Evolutionary conservation across 106 monocot species (phyloP), one percentile per base, ranked within the genome.

Genomic region (Dendrobium huoshanense): DNA sequence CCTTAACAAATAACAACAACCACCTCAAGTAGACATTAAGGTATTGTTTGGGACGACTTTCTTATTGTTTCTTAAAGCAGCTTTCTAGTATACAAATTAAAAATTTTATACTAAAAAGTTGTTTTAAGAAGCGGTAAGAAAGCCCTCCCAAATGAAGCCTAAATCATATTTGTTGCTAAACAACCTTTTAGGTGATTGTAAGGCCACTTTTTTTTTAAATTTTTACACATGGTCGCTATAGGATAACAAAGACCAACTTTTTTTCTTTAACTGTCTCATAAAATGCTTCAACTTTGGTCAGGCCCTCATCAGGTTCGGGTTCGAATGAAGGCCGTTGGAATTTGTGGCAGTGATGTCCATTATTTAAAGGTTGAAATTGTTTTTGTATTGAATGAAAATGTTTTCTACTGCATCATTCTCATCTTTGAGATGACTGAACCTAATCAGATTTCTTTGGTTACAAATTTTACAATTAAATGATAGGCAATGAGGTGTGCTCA

Each of bases 321-420:
- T 44, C 90, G 89, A 75, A 98, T 98, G 92, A 98, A 95, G 80
- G 98, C 98, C 54, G 98, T 98, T 77, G 98, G 98, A 2, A 98
- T 98, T 55, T 98, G 98, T 72, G 98, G 95, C 47, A 98, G 95
- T 77, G 98, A 98, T 81, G 98, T 98, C 79, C 98, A 98, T 77
- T 95, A 92, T 79, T 89, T 98, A 78, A 98, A 95, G 98, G 98
- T 92, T 74, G 41, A 41, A 41, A 9, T 2, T 74, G n/a, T 29
- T 18, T 20, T 13, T 70, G 0, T 70, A 70, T 33, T 61, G 2
- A 33, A 33, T 33, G 33, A 37, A 70, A 37, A 0, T 16, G 0
- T 70, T 70, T 70, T 70, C 70, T 33, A 37, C 16, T 37, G 19
- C 42, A 74, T 70, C 5, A 20, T 42, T 74, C 74, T 44, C n/a